phyloP scores from a whole-genome alignment of 2,329 filamentous ascomycete genomes.

The Aspergillus chevalieri region DNA sequence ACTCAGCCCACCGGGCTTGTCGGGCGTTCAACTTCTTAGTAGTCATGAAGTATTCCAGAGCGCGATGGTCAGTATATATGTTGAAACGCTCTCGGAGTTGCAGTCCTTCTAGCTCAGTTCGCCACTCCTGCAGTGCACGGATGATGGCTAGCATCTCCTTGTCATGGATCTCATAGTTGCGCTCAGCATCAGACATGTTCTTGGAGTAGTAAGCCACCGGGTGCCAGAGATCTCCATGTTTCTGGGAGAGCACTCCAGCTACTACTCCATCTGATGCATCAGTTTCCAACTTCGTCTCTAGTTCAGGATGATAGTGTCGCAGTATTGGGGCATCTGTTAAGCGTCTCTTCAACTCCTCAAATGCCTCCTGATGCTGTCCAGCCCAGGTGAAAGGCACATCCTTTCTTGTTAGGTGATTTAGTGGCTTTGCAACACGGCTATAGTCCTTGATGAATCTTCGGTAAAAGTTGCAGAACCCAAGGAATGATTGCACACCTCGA shows the following conservation, averaged over 20 bases:
- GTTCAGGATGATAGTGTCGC: slow-evolving; percentile 1
- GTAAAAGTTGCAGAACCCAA: slow-evolving; percentile 3
- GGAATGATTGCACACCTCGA: slow-evolving; percentile 17
- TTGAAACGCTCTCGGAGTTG: slow-evolving; percentile 4
- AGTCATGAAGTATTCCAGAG: slow-evolving; percentile 15
- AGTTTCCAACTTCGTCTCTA: slow-evolving; percentile 13
- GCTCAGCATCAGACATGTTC: slow-evolving; percentile 13
- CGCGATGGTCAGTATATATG: slow-evolving; percentile 21
- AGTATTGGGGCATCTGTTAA: not conserved
- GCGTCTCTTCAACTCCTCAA: slow-evolving; percentile 3
- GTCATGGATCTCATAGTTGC: no score
- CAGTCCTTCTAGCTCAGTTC: slow-evolving; percentile 11
- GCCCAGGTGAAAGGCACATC: slow-evolving; percentile 5
- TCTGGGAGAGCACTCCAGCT: slow-evolving; percentile 11
- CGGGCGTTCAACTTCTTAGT: no score
- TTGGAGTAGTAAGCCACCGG: slow-evolving; percentile 17
- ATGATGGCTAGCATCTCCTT: no score
- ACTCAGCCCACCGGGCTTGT: no score
- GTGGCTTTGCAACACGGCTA: not conserved
- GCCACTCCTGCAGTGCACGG: slow-evolving; percentile 16
- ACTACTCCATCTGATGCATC: slow-evolving; percentile 15
- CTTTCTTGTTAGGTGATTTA: slow-evolving; percentile 6
- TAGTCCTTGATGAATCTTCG: not conserved
- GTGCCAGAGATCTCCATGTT: slow-evolving; percentile 8
- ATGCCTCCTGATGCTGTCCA: slow-evolving; percentile 9